These are phyloP conservation scores for Alternaria longipes DNA, from an alignment of 2,329 filamentous ascomycete species.

Conservation along the genomic window DNA sequence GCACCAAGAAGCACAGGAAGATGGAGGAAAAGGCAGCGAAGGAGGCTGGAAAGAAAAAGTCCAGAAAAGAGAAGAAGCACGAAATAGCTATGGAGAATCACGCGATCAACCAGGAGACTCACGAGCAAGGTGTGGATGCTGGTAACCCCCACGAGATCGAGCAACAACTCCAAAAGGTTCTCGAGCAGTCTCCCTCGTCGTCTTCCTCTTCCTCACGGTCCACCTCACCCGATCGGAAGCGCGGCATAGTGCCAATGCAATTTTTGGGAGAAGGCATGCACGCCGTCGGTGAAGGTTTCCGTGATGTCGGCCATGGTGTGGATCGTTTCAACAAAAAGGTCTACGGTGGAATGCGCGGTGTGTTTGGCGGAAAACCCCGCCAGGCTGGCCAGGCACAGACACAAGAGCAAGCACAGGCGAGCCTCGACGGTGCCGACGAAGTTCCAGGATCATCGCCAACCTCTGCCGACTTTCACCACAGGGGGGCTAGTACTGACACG, in stretches of 20 bases:
- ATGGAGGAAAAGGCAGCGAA: constrained; percentile 71
- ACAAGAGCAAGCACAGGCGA: constrained; percentile 18
- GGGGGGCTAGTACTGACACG: constrained; percentile 46
- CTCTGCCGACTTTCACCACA: constrained; percentile 36
- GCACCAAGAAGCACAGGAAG: constrained; percentile 82
- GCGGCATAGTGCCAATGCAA: constrained; percentile 53
- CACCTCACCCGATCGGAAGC: constrained; percentile 45
- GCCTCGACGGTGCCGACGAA: constrained; percentile 34
- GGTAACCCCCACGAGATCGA: constrained; percentile 66
- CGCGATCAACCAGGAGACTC: constrained; percentile 61
- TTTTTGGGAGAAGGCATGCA: constrained; percentile 58
- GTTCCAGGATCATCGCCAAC: constrained; percentile 35
- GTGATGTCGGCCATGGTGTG: constrained; percentile 59
- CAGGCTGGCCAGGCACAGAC: constrained; percentile 21
- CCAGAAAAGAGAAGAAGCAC: constrained; percentile 64
- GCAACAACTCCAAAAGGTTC: constrained; percentile 59
- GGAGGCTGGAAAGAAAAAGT: constrained; percentile 64
- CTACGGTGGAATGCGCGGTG: constrained; percentile 51
- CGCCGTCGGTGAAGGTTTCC: constrained; percentile 57
- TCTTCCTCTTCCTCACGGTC: constrained; percentile 49
- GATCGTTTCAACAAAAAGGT: constrained; percentile 51
- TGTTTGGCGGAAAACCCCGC: constrained; percentile 33
- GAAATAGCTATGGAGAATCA: constrained; percentile 71
- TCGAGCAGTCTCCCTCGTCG: constrained; percentile 48
- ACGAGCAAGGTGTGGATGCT: constrained; percentile 62